phyloP scores from a whole-genome alignment of 176 grass and related monocot genomes.

The bread wheat (Triticum aestivum) region DNA sequence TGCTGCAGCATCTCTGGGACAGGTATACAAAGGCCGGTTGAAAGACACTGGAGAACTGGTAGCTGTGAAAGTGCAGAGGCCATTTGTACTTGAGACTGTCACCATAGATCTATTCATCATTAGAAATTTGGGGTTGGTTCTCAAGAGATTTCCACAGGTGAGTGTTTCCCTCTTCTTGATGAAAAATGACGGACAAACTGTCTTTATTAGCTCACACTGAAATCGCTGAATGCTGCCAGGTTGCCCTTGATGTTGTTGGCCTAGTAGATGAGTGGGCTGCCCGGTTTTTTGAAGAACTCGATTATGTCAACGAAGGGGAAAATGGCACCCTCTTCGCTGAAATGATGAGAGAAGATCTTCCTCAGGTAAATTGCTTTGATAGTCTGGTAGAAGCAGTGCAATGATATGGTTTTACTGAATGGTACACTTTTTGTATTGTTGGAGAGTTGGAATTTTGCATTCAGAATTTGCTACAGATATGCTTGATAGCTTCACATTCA shows the following conservation, averaged over 20 bases:
- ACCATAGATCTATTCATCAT: slow-evolving; percentile 96
- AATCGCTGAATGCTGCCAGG: slow-evolving; percentile 35
- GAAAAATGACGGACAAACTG: background rate
- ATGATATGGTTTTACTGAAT: background rate
- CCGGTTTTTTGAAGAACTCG: slow-evolving; percentile 98
- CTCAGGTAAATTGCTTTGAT: slow-evolving; percentile 55
- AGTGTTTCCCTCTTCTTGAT: background rate
- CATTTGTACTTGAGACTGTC: slow-evolving; percentile 93
- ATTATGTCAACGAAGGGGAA: slow-evolving; percentile 98
- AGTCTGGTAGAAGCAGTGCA: background rate
- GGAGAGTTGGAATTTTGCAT: background rate
- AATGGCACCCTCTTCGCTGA: slow-evolving; percentile 83
- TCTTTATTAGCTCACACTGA: slow-evolving; percentile 2
- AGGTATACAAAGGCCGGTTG: slow-evolving; percentile 95
- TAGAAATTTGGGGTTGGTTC: slow-evolving; percentile 75
- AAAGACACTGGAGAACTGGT: slow-evolving; percentile 94
- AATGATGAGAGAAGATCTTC: slow-evolving; percentile 96
- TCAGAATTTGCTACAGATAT: background rate
- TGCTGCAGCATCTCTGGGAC: slow-evolving; percentile 84
- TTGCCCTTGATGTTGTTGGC: slow-evolving; percentile 93
- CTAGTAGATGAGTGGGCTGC: slow-evolving; percentile 95
- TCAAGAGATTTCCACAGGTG: slow-evolving; percentile 93
- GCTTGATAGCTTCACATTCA: background rate
- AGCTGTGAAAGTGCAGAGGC: slow-evolving; percentile 94
- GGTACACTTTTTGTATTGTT: background rate